Evolutionary conservation across 129 eudicot species (phyloP).

Genomic region (Flaveria sonorensis): DNA sequence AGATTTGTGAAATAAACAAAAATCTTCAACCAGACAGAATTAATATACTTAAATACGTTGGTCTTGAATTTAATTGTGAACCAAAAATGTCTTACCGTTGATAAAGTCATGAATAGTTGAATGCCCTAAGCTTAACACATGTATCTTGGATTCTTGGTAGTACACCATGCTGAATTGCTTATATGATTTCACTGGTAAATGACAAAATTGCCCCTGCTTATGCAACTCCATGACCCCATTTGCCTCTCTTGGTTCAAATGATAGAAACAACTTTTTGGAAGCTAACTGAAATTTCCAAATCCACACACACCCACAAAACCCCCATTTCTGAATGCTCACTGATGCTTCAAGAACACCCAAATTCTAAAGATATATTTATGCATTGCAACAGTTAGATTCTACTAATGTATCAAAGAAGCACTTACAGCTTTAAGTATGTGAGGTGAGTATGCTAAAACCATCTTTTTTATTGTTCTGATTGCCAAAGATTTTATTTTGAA

Average conservation of each 20-base stretch:
- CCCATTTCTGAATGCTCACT: not conserved
- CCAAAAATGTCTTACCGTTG: conserved; percentile 8
- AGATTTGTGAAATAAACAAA: no score
- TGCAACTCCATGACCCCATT: conserved; percentile 28
- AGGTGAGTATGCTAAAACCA: conserved; percentile 17
- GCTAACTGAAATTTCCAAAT: conserved; percentile 10
- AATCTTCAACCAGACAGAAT: not conserved
- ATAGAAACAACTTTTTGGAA: conserved; percentile 20
- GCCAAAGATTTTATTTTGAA: not conserved
- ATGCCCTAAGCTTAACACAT: not conserved
- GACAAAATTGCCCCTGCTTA: conserved; percentile 13
- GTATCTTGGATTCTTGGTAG: not conserved
- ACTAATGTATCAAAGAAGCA: not conserved
- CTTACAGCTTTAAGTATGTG: not conserved
- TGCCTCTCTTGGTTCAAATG: conserved; percentile 19
- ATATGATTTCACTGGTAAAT: not conserved
- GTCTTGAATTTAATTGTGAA: conserved; percentile 7
- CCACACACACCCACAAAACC: conserved; percentile 3
- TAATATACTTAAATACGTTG: not conserved
- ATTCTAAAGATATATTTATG: conserved; percentile 10
- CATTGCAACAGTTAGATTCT: conserved; percentile 1
- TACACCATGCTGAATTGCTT: conserved; percentile 3
- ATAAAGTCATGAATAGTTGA: not conserved
- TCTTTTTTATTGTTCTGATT: not conserved
- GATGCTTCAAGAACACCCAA: not conserved